Conservation (phyloP, 768 basidiomycete genomes). For the Roridomyces roridus region DNA sequence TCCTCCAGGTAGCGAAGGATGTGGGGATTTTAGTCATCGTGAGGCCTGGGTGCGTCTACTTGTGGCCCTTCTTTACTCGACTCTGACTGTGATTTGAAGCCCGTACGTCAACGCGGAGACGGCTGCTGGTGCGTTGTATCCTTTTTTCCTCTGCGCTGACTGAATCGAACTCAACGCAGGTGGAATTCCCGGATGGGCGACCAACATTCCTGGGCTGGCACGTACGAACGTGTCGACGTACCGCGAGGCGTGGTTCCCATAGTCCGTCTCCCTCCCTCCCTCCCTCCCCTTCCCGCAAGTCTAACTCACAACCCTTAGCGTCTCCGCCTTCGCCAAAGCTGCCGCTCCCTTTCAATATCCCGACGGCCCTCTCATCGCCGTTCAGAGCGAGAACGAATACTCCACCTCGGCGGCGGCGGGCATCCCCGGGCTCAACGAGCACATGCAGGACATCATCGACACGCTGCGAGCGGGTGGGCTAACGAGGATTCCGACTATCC, state of each 20-base stretch:
- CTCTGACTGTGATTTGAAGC: slow-evolving; percentile 16
- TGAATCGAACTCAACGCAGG: slow-evolving; percentile 22
- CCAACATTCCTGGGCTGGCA: slow-evolving; percentile 55
- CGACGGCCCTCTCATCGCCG: slow-evolving; percentile 49
- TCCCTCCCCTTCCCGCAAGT: not conserved
- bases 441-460: slow-evolving; percentile 52
- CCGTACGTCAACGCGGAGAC: slow-evolving; percentile 71
- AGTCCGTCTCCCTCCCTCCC: slow-evolving; percentile 24
- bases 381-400: slow-evolving; percentile 57
- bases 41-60: slow-evolving; percentile 60
- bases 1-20: slow-evolving; percentile 65
- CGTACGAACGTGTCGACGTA: slow-evolving; percentile 68
- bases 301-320: slow-evolving; percentile 19
- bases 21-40: slow-evolving; percentile 69
- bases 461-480: slow-evolving; percentile 42
- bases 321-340: slow-evolving; percentile 35
- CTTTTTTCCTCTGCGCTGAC: not conserved
- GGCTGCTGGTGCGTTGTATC: slow-evolving; percentile 57
- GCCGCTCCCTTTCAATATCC: slow-evolving; percentile 47
- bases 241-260: slow-evolving; percentile 56
- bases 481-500: slow-evolving; percentile 42
- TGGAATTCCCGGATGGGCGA: slow-evolving; percentile 56
- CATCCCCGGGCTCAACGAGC: slow-evolving; percentile 41
- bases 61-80: not conserved
- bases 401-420: slow-evolving; percentile 31